A percentile compares a stretch with the other conserved stretches of the same genome.
Conservation (phyloP, 768 basidiomycete species). For the Austroboletus eburneus region DNA sequence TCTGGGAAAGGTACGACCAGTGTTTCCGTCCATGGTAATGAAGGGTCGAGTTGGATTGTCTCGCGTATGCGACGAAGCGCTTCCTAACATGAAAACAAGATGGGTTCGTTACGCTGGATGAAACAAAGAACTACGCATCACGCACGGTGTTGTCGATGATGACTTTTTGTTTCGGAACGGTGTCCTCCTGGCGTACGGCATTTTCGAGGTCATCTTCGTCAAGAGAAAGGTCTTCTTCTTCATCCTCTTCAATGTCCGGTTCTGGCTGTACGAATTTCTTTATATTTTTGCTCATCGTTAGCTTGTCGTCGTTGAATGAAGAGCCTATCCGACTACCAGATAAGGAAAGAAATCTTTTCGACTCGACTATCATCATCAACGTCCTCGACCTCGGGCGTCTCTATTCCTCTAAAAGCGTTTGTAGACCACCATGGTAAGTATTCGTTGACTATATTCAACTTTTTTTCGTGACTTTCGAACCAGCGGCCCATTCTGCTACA, state of each 20-base stretch:
- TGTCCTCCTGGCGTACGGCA: slow-evolving; percentile 68
- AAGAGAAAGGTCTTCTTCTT: slow-evolving; percentile 47
- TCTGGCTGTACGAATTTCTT: slow-evolving; percentile 7
- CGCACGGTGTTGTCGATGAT: slow-evolving; percentile 71
- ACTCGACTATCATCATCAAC: not conserved
- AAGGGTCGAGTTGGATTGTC: slow-evolving; percentile 67
- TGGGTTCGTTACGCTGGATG: not conserved
- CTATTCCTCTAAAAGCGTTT: not conserved
- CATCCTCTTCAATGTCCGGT: slow-evolving; percentile 22
- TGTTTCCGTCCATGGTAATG: slow-evolving; percentile 83
- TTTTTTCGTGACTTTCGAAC: not conserved
- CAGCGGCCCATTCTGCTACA: slow-evolving; percentile 74
- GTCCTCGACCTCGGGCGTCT: not conserved
- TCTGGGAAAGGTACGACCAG: slow-evolving; percentile 69
- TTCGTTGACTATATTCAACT: not conserved
- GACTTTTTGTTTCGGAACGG: slow-evolving; percentile 69
- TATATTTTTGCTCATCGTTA: slow-evolving; percentile 12
- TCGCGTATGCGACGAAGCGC: slow-evolving; percentile 81
- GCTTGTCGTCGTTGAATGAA: slow-evolving; percentile 1
- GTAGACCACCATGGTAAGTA: slow-evolving; percentile 15
- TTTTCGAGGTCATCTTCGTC: slow-evolving; percentile 77
- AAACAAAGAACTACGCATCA: slow-evolving; percentile 2
- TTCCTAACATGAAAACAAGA: slow-evolving; percentile 38
- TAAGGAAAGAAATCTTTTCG: slow-evolving; percentile 27
- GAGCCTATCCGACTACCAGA: slow-evolving; percentile 12